Evolutionary conservation across 306 rosid species (phyloP).

Genomic region (Astragalus membranaceus): DNA sequence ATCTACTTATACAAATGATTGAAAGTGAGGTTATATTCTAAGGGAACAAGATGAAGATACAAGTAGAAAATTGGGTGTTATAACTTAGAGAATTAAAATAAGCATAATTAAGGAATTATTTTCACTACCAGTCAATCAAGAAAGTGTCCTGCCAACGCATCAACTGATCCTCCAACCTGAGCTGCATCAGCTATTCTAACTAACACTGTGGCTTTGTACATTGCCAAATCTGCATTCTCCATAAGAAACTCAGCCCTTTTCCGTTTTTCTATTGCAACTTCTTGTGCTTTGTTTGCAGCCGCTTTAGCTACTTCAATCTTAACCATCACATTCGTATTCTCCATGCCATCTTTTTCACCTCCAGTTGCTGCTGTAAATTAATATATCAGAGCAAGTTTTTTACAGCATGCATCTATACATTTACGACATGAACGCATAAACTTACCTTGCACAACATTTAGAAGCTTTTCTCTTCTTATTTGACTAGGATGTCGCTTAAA

Average conservation of each 20-base stretch:
- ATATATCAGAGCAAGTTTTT: no score
- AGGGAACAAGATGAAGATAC: constrained; percentile 50
- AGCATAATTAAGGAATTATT: no score
- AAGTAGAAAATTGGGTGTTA: no score
- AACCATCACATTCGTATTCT: constrained; percentile 31
- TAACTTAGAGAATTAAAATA: no score
- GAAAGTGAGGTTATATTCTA: constrained; percentile 39
- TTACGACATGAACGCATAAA: background rate
- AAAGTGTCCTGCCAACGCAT: constrained; percentile 33
- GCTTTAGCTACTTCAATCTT: constrained; percentile 53
- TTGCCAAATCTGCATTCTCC: constrained; percentile 63
- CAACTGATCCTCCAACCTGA: constrained; percentile 27
- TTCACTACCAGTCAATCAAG: constrained; percentile 43
- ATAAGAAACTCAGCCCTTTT: constrained; percentile 52
- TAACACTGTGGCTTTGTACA: constrained; percentile 54
- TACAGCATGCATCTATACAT: no score
- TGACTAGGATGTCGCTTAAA: constrained; percentile 60
- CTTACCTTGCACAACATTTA: constrained; percentile 50
- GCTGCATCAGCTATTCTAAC: constrained; percentile 60
- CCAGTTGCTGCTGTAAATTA: constrained; percentile 29
- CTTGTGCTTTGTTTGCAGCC: constrained; percentile 29
- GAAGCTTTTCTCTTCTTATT: constrained; percentile 44
- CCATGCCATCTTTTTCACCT: constrained; percentile 39
- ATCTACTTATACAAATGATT: constrained; percentile 36
- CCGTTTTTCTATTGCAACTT: constrained; percentile 54